Base-by-base conservation (phyloP, 768 basidiomycete genomes). In the Phylloporus rhodoxanthus region DNA sequence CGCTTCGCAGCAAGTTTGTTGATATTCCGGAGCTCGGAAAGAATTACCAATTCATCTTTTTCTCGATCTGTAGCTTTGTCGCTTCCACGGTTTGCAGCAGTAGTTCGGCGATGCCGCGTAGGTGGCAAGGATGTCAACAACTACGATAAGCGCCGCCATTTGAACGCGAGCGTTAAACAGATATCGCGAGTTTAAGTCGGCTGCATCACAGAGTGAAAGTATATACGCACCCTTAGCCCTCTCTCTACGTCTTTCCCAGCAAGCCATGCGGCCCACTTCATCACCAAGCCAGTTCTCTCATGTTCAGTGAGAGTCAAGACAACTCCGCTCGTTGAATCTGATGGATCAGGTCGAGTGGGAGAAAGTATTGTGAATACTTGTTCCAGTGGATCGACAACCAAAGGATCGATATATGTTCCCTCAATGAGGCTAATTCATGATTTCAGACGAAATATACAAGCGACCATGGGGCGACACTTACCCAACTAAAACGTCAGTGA, bases 261-360 rank as follows among this genome's bases (percentile, higher is more conserved):
- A 19, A 96, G 68, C 92, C 93, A 95, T 8, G 89, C 68, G 3
- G 80, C 85, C 82, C 91, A 93, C 45, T 78, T 75, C 53, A 85
- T 82, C 4, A 81, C 78, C 45, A 91, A 59, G 3, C 69, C 59
- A 21, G 79, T 58, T 89, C 83, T 50, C 74, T 78, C 56, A 2
- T 38, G 47, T 53, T 68, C 55, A n/a, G 36, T 57, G 8, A 66
- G 38, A 30, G 14, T 33, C 9, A 51, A 9, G n/a, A n/a, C 2
- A 5, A 25, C 33, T 29, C 53, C 53, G 2, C 29, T 26, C 10
- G 32, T 23, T 17, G 43, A 21, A 19, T 41, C 20, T 28, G 57
- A 44, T 47, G 21, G 8, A 40, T 57, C 52, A 14, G 54, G 20
- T 25, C 15, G 46, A 26, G 43, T 33, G 13, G 59, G 56, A 19